A percentile compares a stretch with the other conserved stretches of the same genome.
Evolutionary conservation across 1,284 basidiomycete species (phyloP).

Genomic region (Moesziomyces antarcticus): DNA sequence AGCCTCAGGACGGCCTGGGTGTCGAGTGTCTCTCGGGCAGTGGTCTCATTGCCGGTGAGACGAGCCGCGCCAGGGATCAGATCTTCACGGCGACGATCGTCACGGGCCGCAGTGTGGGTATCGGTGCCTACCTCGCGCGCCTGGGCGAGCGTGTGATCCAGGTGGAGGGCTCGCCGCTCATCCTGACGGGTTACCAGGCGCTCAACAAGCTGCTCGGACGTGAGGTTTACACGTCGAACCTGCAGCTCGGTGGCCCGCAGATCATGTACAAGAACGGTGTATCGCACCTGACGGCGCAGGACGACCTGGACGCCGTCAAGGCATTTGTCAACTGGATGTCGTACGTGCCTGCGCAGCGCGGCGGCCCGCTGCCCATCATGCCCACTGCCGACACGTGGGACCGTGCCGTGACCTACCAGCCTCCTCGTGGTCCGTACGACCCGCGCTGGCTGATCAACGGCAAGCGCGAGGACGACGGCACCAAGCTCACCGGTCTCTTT

Average conservation of each 20-base stretch:
- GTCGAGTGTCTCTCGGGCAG: slow-evolving; percentile 96
- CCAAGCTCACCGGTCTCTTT: slow-evolving; percentile 79
- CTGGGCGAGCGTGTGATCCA: slow-evolving; percentile 97
- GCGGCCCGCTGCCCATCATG: slow-evolving; percentile 51
- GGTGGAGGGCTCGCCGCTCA: slow-evolving; percentile 99
- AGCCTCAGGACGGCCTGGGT: slow-evolving; percentile 91
- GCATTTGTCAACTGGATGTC: slow-evolving; percentile 85
- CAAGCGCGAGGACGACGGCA: slow-evolving; percentile 82
- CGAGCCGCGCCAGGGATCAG: slow-evolving; percentile 96
- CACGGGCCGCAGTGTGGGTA: slow-evolving; percentile 97
- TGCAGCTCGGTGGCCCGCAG: slow-evolving; percentile 95
- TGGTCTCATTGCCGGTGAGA: slow-evolving; percentile 98
- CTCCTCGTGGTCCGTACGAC: slow-evolving; percentile 94
- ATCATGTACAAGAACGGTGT: slow-evolving; percentile 78
- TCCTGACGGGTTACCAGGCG: slow-evolving; percentile 94
- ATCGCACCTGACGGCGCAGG: slow-evolving; percentile 91
- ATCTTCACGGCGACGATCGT: slow-evolving; percentile 99
- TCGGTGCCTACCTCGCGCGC: slow-evolving; percentile 98
- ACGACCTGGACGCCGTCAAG: slow-evolving; percentile 75
- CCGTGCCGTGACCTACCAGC: slow-evolving; percentile 87
- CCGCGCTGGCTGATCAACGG: slow-evolving; percentile 98
- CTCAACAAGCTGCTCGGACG: slow-evolving; percentile 99
- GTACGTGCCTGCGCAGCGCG: slow-evolving; percentile 75
- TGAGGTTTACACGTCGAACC: slow-evolving; percentile 97
- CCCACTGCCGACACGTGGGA: slow-evolving; percentile 76